Base-by-base conservation (phyloP, 345 rosid genomes). In the Rubroshorea leprosula region DNA sequence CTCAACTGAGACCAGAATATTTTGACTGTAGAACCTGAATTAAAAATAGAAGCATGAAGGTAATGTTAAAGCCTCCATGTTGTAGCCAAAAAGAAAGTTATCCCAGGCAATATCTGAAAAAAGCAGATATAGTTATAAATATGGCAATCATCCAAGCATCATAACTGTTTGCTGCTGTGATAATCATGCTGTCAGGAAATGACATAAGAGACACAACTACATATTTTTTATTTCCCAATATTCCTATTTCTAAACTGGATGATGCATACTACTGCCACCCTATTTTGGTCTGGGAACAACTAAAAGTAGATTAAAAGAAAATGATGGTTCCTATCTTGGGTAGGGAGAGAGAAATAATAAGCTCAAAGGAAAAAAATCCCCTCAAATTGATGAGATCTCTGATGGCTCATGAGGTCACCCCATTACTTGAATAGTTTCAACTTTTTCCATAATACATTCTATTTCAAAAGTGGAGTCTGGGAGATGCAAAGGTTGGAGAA, bases 181-280 rank as follows among this genome's bases (percentile, higher is more conserved):
- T 1, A 3, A 66, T 11, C 31, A 53, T 66, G 29, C 23, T 23
- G 19, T 31, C 38, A 13, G 14, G 45, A 29, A n/a, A 21, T 15
- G 45, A 29, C 22, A 21, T 15, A 18, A 14, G 39, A 58, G 17
- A 51, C 13, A 53, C 25, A 58, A 65, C 43, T 41, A 65, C 4
- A 35, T 54, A 17, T 20, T 22, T 21, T 44, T 35, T 29, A 3
- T 29, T 29, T 9, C 35, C 9, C 31, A 41, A 23, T 19, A 48
- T 47, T 20, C 20, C 18, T 21, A 21, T 9, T 27, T 26, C 38
- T 50, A 23, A 12, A 10, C 41, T 35, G 9, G 41, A 35, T 35
- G 12, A 10, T 35, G 12, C 41, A 35, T 8, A 35, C 12, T 10
- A 13, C 7, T 6, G 7, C 41, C 41, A 35, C 12, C 41, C 7